These are phyloP conservation scores for Colletotrichum plurivorum DNA, from an alignment of 2,329 filamentous ascomycete genomes.

Conservation along the genomic window DNA sequence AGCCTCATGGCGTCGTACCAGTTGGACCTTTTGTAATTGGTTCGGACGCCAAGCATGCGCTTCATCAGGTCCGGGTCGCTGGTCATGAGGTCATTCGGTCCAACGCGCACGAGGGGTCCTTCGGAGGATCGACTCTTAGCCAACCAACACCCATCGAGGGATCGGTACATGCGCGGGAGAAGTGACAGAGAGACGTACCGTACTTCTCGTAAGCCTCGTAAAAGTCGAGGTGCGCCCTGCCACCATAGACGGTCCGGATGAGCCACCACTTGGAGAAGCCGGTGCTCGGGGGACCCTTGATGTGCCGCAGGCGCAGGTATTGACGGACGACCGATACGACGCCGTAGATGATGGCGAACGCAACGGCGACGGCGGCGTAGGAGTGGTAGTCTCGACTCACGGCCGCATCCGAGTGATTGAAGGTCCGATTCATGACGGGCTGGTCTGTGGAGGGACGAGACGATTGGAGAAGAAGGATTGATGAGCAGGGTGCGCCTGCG, in stretches of 20 bases:
- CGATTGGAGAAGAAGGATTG: neutral
- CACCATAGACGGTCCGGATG: constrained; percentile 48
- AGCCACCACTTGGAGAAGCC: constrained; percentile 58
- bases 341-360: constrained; percentile 31
- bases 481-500: neutral
- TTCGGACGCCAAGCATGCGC: constrained; percentile 54
- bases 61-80: constrained; percentile 56
- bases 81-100: constrained; percentile 58
- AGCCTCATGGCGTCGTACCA: constrained; percentile 67
- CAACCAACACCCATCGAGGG: neutral
- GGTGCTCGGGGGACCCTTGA: constrained; percentile 55
- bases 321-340: constrained; percentile 43
- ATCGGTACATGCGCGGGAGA: neutral
- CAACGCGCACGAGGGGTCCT: constrained; percentile 57
- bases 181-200: constrained; percentile 45
- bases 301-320: constrained; percentile 55
- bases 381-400: constrained; percentile 19
- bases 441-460: neutral
- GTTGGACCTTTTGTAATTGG: constrained; percentile 51
- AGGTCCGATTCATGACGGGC: constrained; percentile 1
- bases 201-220: constrained; percentile 53
- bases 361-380: constrained; percentile 7
- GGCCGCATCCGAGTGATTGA: neutral
- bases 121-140: neutral
- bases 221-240: constrained; percentile 52